These are phyloP conservation scores for Phalaenopsis hybrid DNA, from an alignment of 116 monocot genomes.

Conservation along the genomic window DNA sequence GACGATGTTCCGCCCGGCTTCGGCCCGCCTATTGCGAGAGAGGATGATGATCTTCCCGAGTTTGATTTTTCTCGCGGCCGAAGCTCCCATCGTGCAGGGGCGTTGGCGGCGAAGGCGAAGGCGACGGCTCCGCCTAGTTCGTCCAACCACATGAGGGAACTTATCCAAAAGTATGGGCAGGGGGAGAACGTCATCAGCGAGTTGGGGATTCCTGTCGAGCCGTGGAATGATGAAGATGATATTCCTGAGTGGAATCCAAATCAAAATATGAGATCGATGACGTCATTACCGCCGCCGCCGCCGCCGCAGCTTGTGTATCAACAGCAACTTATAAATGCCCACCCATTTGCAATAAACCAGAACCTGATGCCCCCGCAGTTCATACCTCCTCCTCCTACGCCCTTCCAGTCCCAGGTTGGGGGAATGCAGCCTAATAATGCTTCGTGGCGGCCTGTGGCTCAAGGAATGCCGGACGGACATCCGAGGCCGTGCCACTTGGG, in stretches of 20 bases:
- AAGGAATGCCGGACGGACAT: not conserved
- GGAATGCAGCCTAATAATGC: constrained; percentile 12
- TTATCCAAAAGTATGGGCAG: constrained; percentile 75
- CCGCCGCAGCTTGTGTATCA: constrained; percentile 7
- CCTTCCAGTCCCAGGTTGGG: constrained; percentile 13
- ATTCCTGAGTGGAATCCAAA: constrained; percentile 70
- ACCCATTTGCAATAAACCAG: constrained; percentile 9
- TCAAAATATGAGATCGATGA: constrained; percentile 14
- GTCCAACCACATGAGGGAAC: constrained; percentile 54
- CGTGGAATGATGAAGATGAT: constrained; percentile 66
- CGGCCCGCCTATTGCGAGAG: constrained; percentile 44
- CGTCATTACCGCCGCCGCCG: constrained; percentile 10
- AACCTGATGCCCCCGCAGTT: constrained; percentile 15
- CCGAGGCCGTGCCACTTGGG: constrained; percentile 12
- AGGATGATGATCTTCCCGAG: constrained; percentile 85
- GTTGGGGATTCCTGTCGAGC: constrained; percentile 12
- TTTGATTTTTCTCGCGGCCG: constrained; percentile 44
- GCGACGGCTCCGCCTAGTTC: constrained; percentile 15
- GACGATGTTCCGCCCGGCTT: constrained; percentile 97
- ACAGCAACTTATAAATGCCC: constrained; percentile 6
- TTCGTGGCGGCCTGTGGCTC: constrained; percentile 10
- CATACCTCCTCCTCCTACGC: not conserved
- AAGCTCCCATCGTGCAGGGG: not conserved
- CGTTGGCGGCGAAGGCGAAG: not conserved
- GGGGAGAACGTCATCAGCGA: constrained; percentile 19